Evolutionary conservation across 768 basidiomycete genomes (phyloP), one percentile per base, ranked within the genome.

Genomic region (Collybia nuda): DNA sequence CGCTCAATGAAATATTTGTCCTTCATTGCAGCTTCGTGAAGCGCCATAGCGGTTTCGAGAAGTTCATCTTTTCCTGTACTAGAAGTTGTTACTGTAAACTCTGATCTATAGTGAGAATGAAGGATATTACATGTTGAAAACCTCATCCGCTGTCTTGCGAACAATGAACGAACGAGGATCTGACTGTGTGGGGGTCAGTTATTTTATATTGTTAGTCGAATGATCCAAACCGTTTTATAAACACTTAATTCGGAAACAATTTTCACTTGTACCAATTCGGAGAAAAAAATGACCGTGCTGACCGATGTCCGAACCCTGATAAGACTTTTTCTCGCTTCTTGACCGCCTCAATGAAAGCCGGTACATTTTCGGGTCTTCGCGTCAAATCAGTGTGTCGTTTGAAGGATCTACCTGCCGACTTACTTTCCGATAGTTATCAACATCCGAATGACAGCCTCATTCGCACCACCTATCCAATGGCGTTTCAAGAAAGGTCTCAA

Each of bases 401-500:
- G 18, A 14, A 19, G 3, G 32, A 28, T 17, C 5, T 22, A n/a
- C 28, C 12, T 7, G 32, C 21, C 5, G 18, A 65, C 82, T 60
- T 59, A 89, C 82, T 82, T 83, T 59, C 91, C 93, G 54, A 96
- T 93, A 1, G 89, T 85, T 38, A 92, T 78, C 37, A 96, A 74
- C 94, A 96, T 96, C 12, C 94, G 85, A 62, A 96, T 93, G 53
- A 96, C 93, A 5, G 93, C 92, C 66, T 96, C 93, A 58, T 93
- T 93, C 2, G 93, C 93, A 45, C 93, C 92, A 56, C 91, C 90
- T 79, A 62, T 48, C 23, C 12, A 22, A 11, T 41, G 36, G 39
- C 52, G 42, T 32, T 11, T 43, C 19, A 17, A 43, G 51, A 50
- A 22, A 52, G 40, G 8, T 45, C 51, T 12, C 51, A n/a, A 15